These are phyloP conservation scores for Periconia digitata DNA, from an alignment of 2,329 filamentous ascomycete species.

Conservation along the genomic window DNA sequence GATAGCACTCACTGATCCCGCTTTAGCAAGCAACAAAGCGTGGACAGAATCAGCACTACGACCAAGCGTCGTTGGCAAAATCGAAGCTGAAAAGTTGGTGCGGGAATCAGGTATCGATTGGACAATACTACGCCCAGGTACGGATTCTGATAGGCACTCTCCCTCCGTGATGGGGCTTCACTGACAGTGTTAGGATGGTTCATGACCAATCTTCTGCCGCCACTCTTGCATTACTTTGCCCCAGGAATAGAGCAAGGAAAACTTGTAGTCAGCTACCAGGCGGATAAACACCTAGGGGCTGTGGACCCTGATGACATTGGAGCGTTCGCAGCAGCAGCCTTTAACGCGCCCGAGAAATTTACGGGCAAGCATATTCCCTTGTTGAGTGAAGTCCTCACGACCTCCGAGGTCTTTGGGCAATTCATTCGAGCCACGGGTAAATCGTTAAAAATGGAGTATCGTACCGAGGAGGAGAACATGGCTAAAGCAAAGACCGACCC, in stretches of 20 bases:
- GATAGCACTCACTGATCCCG: constrained; percentile 16
- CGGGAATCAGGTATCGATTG: constrained; percentile 41
- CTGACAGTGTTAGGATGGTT: constrained; percentile 39
- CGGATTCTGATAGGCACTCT: neutral
- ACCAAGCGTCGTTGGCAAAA: constrained; percentile 43
- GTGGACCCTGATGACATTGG: constrained; percentile 54
- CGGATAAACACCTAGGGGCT: constrained; percentile 45
- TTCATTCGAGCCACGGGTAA: constrained; percentile 41
- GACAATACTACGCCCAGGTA: constrained; percentile 54
- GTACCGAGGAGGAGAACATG: constrained; percentile 41
- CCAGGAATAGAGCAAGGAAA: constrained; percentile 43
- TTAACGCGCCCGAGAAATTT: constrained; percentile 48
- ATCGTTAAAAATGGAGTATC: constrained; percentile 39
- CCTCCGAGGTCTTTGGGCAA: constrained; percentile 41
- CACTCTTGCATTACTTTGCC: constrained; percentile 44
- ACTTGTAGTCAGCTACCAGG: constrained; percentile 39
- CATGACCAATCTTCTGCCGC: constrained; percentile 54
- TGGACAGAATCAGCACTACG: constrained; percentile 8
- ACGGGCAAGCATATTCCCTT: constrained; percentile 44
- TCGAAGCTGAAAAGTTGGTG: constrained; percentile 43
- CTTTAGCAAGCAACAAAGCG: constrained; percentile 1
- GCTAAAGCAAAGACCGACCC: constrained; percentile 44
- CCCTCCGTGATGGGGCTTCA: neutral
- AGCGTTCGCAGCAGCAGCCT: constrained; percentile 47
- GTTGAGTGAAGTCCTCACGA: constrained; percentile 45